A percentile compares a stretch with the other conserved stretches of the same genome.
Evolutionary conservation across 306 rosid species (phyloP).

Genomic region (Lathyrus aphaca): DNA sequence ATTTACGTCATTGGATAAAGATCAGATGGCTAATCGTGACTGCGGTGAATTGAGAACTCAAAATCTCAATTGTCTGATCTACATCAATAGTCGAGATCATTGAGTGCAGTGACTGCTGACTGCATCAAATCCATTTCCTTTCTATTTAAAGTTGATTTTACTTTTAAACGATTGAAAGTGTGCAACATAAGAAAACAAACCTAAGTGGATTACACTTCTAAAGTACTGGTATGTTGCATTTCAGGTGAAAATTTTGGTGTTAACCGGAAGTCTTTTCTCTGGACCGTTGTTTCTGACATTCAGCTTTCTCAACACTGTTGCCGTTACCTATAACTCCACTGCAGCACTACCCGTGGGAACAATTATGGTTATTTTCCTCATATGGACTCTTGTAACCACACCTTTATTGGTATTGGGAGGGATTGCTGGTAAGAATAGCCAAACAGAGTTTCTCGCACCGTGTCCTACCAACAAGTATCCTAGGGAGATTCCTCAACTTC

Average conservation of each 20-base stretch:
- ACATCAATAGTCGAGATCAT: background rate
- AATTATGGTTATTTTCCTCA: constrained; percentile 55
- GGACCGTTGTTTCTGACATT: constrained; percentile 58
- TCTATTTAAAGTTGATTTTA: background rate
- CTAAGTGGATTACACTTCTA: constrained; percentile 23
- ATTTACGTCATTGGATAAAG: background rate
- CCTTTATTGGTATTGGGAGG: constrained; percentile 57
- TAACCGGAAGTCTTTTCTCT: constrained; percentile 56
- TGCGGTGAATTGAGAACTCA: background rate
- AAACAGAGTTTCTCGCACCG: constrained; percentile 53
- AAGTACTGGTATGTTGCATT: constrained; percentile 41
- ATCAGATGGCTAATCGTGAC: background rate
- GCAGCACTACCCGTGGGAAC: constrained; percentile 61
- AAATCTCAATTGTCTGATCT: constrained; percentile 1
- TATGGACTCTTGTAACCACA: constrained; percentile 61
- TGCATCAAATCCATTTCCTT: background rate
- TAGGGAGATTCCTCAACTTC: constrained; percentile 52
- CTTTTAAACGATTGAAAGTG: constrained; percentile 19
- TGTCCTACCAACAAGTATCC: constrained; percentile 56
- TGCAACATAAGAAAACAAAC: constrained; percentile 27
- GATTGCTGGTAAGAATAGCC: constrained; percentile 54
- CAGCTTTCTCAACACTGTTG: constrained; percentile 56
- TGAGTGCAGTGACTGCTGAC: background rate
- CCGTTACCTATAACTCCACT: constrained; percentile 57
- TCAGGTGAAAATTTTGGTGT: constrained; percentile 50